These are phyloP conservation scores for Boletus rex-veris DNA, from an alignment of 768 basidiomycete species.

Conservation along the genomic window DNA sequence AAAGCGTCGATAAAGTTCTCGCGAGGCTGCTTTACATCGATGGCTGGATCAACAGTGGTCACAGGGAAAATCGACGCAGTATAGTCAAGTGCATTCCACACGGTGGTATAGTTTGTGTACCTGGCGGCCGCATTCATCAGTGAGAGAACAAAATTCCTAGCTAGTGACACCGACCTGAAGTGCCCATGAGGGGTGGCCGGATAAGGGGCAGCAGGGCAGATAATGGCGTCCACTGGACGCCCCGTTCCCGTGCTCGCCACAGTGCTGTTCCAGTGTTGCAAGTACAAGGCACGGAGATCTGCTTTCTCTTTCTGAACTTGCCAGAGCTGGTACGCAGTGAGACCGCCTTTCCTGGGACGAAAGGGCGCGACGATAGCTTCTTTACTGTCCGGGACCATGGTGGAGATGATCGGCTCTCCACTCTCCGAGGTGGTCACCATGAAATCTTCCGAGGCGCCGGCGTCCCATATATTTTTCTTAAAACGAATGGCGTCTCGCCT, in stretches of 20 bases:
- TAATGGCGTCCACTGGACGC: constrained; percentile 73
- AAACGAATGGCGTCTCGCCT: not conserved
- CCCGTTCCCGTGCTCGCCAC: constrained; percentile 55
- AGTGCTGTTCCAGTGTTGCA: constrained; percentile 62
- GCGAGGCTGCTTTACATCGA: constrained; percentile 47
- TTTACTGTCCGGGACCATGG: constrained; percentile 40
- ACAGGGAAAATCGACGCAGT: constrained; percentile 62
- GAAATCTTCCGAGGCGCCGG: constrained; percentile 51
- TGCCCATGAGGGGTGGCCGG: constrained; percentile 62
- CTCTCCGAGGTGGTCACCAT: constrained; percentile 32
- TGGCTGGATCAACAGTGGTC: constrained; percentile 48
- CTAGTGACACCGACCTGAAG: constrained; percentile 39
- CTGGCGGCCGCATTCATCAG: constrained; percentile 29
- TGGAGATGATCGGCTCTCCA: constrained; percentile 55
- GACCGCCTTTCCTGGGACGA: constrained; percentile 24
- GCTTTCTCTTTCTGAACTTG: constrained; percentile 51
- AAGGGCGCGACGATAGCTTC: constrained; percentile 17
- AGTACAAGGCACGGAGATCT: constrained; percentile 51
- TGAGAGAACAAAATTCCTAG: not conserved
- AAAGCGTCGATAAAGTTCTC: constrained; percentile 44
- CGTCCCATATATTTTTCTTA: constrained; percentile 41
- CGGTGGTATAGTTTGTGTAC: constrained; percentile 48
- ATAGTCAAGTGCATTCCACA: constrained; percentile 72
- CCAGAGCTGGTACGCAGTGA: constrained; percentile 64
- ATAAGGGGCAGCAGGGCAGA: constrained; percentile 59